These are phyloP conservation scores for Urtica urens DNA, from an alignment of 306 rosid genomes.

Conservation along the genomic window DNA sequence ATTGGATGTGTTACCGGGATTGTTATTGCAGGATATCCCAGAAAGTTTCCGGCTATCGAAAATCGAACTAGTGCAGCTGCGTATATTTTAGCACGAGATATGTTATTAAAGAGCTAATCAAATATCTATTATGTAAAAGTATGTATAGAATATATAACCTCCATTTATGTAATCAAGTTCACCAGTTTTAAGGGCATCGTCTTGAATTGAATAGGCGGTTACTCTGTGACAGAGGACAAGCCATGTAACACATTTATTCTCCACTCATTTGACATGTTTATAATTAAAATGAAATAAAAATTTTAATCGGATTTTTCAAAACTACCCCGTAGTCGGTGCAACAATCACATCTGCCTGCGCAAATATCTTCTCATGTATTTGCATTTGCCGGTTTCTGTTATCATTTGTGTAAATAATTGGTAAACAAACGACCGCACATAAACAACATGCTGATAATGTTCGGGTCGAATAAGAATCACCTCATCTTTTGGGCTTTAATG, in stretches of 20 bases:
- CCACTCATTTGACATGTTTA: not conserved
- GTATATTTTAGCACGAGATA: no score
- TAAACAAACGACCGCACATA: not conserved
- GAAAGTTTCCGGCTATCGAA: slow-evolving; percentile 83
- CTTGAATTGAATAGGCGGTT: slow-evolving; percentile 72
- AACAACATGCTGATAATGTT: not conserved
- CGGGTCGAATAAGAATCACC: slow-evolving; percentile 24
- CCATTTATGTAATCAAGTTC: slow-evolving; percentile 96
- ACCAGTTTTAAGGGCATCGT: slow-evolving; percentile 73
- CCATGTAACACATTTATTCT: not conserved
- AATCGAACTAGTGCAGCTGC: slow-evolving; percentile 84
- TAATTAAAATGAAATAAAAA: not conserved
- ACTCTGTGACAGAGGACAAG: slow-evolving; percentile 33
- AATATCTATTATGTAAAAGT: not conserved
- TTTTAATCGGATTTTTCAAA: not conserved
- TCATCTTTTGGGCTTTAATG: slow-evolving; percentile 73
- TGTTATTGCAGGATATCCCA: slow-evolving; percentile 86
- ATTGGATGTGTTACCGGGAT: slow-evolving; percentile 78
- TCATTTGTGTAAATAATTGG: not conserved
- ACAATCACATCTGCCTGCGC: slow-evolving; percentile 75
- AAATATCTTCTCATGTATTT: slow-evolving; percentile 63
- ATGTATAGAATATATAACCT: slow-evolving; percentile 39
- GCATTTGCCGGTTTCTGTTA: slow-evolving; percentile 77
- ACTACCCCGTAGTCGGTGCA: slow-evolving; percentile 78
- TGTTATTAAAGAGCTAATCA: no score